Conservation (phyloP, 225 moss, liverwort and hornwort genomes). For the Physcomitrellopsis africana region DNA sequence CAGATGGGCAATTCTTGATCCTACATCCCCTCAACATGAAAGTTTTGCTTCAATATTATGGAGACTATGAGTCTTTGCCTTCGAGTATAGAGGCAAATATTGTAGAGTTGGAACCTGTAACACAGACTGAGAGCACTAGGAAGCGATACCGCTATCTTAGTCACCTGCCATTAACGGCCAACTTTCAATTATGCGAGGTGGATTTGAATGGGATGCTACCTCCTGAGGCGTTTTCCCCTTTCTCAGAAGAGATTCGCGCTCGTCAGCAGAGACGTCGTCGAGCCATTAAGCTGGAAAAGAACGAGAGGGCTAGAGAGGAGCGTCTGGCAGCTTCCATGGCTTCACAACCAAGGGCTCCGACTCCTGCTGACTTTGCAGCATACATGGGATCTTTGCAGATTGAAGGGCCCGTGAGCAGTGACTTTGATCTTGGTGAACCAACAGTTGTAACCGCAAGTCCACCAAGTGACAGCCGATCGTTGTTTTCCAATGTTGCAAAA, state of each 20-base stretch:
- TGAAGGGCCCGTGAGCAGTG: conserved; percentile 56
- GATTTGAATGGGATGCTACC: conserved; percentile 83
- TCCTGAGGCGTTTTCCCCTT: conserved; percentile 60
- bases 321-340: conserved; percentile 59
- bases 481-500: conserved; percentile 86
- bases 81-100: conserved; percentile 82
- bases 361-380: conserved; percentile 78
- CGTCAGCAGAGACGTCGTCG: conserved; percentile 64
- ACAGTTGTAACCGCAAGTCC: conserved; percentile 56
- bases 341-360: conserved; percentile 63
- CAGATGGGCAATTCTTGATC: conserved; percentile 90
- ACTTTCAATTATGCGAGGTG: conserved; percentile 90
- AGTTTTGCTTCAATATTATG: conserved; percentile 85
- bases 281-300: conserved; percentile 60
- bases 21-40: conserved; percentile 95
- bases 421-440: conserved; percentile 61
- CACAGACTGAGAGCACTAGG: conserved; percentile 87
- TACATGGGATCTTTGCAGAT: conserved; percentile 58
- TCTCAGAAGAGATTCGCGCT: conserved; percentile 80
- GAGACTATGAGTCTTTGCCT: conserved; percentile 86
- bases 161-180: conserved; percentile 87
- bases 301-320: conserved; percentile 77
- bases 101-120: conserved; percentile 86
- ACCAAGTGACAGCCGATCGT: conserved; percentile 68
- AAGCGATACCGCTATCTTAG: conserved; percentile 97